Percentiles rank a stretch among this genome's conserved stretches.
Conservation (phyloP, 805 yeast species). For the Tetrapisispora phaffii region DNA sequence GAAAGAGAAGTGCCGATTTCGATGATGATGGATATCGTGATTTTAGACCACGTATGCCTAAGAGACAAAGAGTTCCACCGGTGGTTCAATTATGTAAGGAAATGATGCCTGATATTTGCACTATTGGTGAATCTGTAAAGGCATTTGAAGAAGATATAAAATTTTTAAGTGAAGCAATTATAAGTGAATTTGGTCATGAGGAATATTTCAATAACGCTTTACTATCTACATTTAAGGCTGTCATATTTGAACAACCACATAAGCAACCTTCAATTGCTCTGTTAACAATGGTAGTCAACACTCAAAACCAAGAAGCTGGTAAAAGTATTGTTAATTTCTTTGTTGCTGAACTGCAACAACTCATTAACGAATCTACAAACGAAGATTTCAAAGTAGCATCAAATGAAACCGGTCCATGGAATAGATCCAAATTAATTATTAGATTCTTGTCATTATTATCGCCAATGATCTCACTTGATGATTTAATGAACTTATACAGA, state of each 20-base stretch:
- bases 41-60: slow-evolving; percentile 4
- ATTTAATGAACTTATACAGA: slow-evolving; percentile 38
- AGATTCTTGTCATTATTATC: slow-evolving; percentile 61
- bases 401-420: slow-evolving; percentile 50
- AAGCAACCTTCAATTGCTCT: slow-evolving; percentile 67
- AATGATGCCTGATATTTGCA: slow-evolving; percentile 42
- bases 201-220: slow-evolving; percentile 50
- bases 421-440: slow-evolving; percentile 56
- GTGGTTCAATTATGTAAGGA: slow-evolving; percentile 38
- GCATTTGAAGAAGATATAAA: slow-evolving; percentile 54
- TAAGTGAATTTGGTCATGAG: slow-evolving; percentile 53
- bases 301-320: slow-evolving; percentile 56
- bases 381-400: slow-evolving; percentile 23
- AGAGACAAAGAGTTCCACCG: slow-evolving; percentile 20
- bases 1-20: slow-evolving; percentile 7
- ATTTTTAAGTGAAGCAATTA: slow-evolving; percentile 56
- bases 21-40: slow-evolving; percentile 3
- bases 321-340: slow-evolving; percentile 58
- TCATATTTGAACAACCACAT: slow-evolving; percentile 82
- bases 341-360: slow-evolving; percentile 51
- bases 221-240: slow-evolving; percentile 54
- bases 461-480: slow-evolving; percentile 49
- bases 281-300: slow-evolving; percentile 55
- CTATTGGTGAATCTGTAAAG: slow-evolving; percentile 47
- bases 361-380: slow-evolving; percentile 34